Evolutionary conservation across 108 stramenopile species (phyloP).

Genomic region (Cyclostephanos tholiformis): DNA sequence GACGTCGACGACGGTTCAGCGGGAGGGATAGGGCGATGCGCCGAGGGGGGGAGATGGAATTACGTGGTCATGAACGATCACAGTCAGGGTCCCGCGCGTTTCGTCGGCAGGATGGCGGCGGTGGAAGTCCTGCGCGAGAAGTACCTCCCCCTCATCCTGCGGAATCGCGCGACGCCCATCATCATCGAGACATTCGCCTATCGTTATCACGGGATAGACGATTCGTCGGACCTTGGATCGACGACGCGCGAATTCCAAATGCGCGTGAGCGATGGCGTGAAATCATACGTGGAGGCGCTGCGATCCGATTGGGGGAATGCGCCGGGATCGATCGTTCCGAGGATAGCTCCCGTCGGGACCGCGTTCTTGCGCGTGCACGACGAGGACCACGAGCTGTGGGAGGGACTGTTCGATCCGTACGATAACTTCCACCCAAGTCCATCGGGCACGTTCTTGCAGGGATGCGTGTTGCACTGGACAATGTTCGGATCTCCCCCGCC

Average conservation of each 20-base stretch:
- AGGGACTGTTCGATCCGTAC: slow-evolving; percentile 55
- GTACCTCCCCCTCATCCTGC: slow-evolving; percentile 57
- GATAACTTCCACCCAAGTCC: slow-evolving; percentile 81
- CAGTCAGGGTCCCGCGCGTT: slow-evolving; percentile 69
- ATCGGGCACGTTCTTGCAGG: slow-evolving; percentile 71
- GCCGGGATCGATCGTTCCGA: slow-evolving; percentile 1
- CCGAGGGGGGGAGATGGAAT: slow-evolving; percentile 47
- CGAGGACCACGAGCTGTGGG: slow-evolving; percentile 48
- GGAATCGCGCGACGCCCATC: slow-evolving; percentile 33
- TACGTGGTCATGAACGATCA: slow-evolving; percentile 80
- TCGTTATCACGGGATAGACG: slow-evolving; percentile 44
- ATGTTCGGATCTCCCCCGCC: slow-evolving; percentile 45
- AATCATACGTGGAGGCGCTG: slow-evolving; percentile 32
- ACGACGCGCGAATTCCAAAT: slow-evolving; percentile 58
- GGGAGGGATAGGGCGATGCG: background rate
- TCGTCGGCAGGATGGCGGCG: slow-evolving; percentile 38
- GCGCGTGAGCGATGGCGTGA: slow-evolving; percentile 49
- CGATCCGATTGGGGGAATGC: background rate
- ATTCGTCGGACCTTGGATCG: slow-evolving; percentile 60
- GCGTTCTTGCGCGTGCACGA: slow-evolving; percentile 55
- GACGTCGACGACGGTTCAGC: background rate
- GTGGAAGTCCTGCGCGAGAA: slow-evolving; percentile 33
- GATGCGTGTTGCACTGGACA: slow-evolving; percentile 64
- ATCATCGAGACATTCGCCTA: slow-evolving; percentile 73
- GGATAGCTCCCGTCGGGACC: slow-evolving; percentile 69